Conservation (phyloP, 2,329 filamentous ascomycete genomes). For the Atkinsonella texensis region DNA sequence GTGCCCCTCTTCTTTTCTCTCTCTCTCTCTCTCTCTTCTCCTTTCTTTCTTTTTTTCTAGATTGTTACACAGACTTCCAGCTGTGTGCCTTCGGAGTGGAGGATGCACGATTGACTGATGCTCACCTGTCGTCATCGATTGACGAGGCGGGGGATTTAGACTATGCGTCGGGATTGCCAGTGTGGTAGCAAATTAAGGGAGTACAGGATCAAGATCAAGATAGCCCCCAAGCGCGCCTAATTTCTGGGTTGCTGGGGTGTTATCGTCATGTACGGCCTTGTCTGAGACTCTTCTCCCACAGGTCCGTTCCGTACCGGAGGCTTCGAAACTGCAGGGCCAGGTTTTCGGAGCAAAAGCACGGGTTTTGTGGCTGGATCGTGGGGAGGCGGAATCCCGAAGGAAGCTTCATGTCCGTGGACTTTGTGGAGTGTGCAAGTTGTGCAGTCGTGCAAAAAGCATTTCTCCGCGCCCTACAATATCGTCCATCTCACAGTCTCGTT, state of each 20-base stretch:
- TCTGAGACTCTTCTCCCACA: background rate
- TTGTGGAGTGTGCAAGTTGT: background rate
- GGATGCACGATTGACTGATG: background rate
- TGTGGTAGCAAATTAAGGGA: background rate
- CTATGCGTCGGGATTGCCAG: background rate
- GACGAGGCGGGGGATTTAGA: background rate
- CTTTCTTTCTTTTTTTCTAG: background rate
- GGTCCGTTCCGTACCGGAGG: background rate
- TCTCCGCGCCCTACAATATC: too few species aligned
- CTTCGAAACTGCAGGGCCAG: background rate
- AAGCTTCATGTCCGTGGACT: too few species aligned
- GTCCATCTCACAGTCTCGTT: too few species aligned
- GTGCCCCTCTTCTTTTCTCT: too few species aligned
- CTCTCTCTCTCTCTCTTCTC: too few species aligned
- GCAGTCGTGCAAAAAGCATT: background rate
- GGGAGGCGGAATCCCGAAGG: background rate
- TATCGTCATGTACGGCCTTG: background rate
- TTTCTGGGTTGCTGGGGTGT: background rate
- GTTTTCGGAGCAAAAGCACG: background rate
- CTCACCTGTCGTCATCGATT: background rate
- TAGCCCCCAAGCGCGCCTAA: background rate
- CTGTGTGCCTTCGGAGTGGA: background rate
- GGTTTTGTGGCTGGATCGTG: background rate
- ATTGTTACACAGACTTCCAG: background rate
- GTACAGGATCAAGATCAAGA: conserved; percentile 1